Evolutionary conservation across 352 stramenopile species (phyloP), one percentile per base, ranked within the genome.

Genomic region (Phytophthora palmivora): DNA sequence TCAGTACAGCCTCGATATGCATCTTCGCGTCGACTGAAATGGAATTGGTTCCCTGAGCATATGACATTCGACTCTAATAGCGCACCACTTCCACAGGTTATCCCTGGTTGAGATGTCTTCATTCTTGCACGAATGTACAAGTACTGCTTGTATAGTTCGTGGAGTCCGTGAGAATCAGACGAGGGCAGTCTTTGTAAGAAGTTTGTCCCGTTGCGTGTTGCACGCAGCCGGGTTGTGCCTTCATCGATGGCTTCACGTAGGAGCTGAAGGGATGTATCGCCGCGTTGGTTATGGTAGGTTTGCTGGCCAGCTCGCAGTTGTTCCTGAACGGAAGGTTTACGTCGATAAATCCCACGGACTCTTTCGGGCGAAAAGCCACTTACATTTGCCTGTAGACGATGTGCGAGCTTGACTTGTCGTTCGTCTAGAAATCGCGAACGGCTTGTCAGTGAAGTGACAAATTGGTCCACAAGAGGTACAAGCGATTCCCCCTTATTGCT

Each of bases 211-310:
- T 89, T 89, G 21, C 76, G 73, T 1, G 77, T 79, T 0, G 74
- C 52, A 6, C 76, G 78, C 8, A 91, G 54, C 1, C 84, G 76
- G 6, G 66, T 68, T 0, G 77, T 65, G 18, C 84, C 78, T 34
- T 89, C 70, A 0, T 85, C 53, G 24, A 91, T 81, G 2, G 82
- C 84, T 36, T 76, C 56, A 6, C 71, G 79, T 9, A 93, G 66
- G 39, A 87, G 38, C 4, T 70, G 50, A 11, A 84, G 72, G n/a
- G 82, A 90, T 12, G 59, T 52, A 32, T 84, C 78, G 8, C 52
- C 57, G 21, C 24, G 49, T 15, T 34, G n/a, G 16, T 7, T 54
- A 6, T 36, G 26, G 15, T 51, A 28, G 24, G 3, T 28, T 28
- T 28, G 24, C 24, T 28, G 24, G 3, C 6, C 24, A 28, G 24